Base-by-base conservation (phyloP, 805 yeast species). In the Ogataea dorogensis region DNA sequence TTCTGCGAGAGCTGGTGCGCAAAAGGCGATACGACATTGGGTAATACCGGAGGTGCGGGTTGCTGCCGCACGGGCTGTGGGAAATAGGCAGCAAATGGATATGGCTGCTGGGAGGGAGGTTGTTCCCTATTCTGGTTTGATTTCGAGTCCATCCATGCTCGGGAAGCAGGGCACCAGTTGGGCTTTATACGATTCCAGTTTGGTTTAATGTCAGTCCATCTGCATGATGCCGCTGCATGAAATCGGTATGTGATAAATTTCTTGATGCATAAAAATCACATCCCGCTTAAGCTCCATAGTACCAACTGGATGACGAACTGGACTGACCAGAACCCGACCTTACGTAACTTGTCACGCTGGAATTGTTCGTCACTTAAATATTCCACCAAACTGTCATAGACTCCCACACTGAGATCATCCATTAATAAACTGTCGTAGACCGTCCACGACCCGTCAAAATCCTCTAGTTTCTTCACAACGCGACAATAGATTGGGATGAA, bases 381-480 rank as follows among this genome's bases (percentile, higher is more conserved):
- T 28, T 80, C 74, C 2, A 81, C 96, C 62, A 93, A 87, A 12
- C 93, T 88, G 47, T 87, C 88, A 60, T 91, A 91, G 5, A 91
- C 93, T 48, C 86, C 94, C 19, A 80, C 80, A 18, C 93, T 82
- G 33, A 93, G 70, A 54, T 91, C 97, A 54, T 85, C 93, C 95
- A 91, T 87, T 42, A 93, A 67, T 34, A 82, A 68, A 17, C 93
- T 82, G 57, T 93, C 98, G 59, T 88, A 93, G 3, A 87, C 70
- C 1, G 98, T 91, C 98, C 98, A 93, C 6, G 95, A 77, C 0
- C 98, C 98, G 51, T 86, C 88, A 58, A 93, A 93, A 54, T 93
- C 98, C 17, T 70, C 66, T 15, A 88, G 62, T 28, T 77, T 73
- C 56, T 93, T 93, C 21, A 82, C 81, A 7, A 93, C 79, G 4